A percentile compares a stretch with the other conserved stretches of the same genome.
These are phyloP conservation scores for Phanerochaete carnosa DNA, from an alignment of 768 basidiomycete species.

Conservation along the genomic window DNA sequence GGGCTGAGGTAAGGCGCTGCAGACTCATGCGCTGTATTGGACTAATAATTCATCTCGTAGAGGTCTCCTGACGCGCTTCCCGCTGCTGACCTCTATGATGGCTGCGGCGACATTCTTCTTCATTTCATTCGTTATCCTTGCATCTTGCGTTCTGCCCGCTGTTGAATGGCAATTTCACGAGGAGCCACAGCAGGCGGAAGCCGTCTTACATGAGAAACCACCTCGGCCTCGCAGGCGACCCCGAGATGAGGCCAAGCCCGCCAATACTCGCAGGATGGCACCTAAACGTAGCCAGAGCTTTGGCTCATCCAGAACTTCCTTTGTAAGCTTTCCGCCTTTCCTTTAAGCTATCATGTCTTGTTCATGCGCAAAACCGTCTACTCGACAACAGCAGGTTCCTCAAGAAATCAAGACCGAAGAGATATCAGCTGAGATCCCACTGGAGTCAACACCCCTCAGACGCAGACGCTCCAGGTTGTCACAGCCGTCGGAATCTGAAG, in stretches of 20 bases:
- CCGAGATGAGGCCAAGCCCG: neutral
- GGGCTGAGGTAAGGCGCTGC: constrained; percentile 30
- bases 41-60: constrained; percentile 34
- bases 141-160: constrained; percentile 29
- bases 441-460: constrained; percentile 5
- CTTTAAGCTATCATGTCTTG: no score
- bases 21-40: neutral
- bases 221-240: neutral
- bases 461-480: constrained; percentile 12
- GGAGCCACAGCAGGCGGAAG: neutral
- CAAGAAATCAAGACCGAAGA: constrained; percentile 10
- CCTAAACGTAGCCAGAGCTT: constrained; percentile 12
- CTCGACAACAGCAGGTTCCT: neutral
- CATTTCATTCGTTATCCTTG: constrained; percentile 29
- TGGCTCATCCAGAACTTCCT: neutral
- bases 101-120: constrained; percentile 33
- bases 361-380: neutral
- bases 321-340: neutral
- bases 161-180: constrained; percentile 27
- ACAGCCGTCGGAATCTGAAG: constrained; percentile 9
- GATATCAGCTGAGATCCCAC: neutral
- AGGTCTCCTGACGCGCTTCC: constrained; percentile 69
- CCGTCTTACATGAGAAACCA: neutral
- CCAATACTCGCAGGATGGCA: neutral
- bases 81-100: constrained; percentile 50